These are phyloP conservation scores for Bruguiera sexangula DNA, from an alignment of 345 rosid genomes.

Conservation along the genomic window DNA sequence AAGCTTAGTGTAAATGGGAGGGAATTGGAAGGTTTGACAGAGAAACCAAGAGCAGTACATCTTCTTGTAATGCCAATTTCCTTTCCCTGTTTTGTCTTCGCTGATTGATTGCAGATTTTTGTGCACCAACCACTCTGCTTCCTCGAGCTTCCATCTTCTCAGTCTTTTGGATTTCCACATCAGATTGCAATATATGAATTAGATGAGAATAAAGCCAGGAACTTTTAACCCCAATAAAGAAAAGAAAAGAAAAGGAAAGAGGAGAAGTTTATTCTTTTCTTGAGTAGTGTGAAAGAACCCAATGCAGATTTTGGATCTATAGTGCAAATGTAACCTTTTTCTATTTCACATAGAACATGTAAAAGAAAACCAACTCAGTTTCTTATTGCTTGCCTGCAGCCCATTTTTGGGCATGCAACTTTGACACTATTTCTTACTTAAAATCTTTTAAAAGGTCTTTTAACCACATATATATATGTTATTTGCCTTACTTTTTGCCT, in stretches of 20 bases:
- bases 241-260: conserved; percentile 13
- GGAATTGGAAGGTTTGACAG: not conserved
- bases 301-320: conserved; percentile 51
- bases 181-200: conserved; percentile 12
- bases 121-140: conserved; percentile 35
- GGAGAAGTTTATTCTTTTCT: conserved; percentile 46
- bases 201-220: conserved; percentile 3
- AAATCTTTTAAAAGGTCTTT: too few relatives aligned
- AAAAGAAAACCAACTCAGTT: conserved; percentile 16
- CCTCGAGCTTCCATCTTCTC: conserved; percentile 52
- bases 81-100: conserved; percentile 70
- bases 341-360: conserved; percentile 13
- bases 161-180: conserved; percentile 39
- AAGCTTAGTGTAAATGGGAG: not conserved
- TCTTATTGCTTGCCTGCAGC: too few relatives aligned
- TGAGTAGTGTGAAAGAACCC: conserved; percentile 55
- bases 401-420: not conserved
- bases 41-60: conserved; percentile 44
- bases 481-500: too few relatives aligned
- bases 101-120: conserved; percentile 45
- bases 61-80: conserved; percentile 75
- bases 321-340: conserved; percentile 21
- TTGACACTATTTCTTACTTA: too few relatives aligned
- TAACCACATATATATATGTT: too few relatives aligned
- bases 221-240: not conserved